phyloP scores from a whole-genome alignment of 169 alveolate species.

The Eimeria nieschulzi region DNA sequence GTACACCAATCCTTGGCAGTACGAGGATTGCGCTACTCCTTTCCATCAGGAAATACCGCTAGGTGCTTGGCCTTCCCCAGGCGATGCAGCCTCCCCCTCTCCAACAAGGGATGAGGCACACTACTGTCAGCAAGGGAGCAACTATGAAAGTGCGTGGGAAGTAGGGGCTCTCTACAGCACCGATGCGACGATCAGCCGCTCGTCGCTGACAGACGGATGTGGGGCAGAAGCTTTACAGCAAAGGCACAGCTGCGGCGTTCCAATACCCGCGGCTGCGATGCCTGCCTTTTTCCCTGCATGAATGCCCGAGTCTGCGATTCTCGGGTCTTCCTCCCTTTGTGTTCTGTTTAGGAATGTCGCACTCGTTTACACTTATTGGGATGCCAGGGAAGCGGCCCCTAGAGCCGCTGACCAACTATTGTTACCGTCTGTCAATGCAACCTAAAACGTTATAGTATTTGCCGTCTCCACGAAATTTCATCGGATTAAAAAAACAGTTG shows the following conservation, averaged over 20 bases:
- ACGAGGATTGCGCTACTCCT: conserved; percentile 23
- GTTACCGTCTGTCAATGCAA: too few species aligned
- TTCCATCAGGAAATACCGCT: conserved; percentile 37
- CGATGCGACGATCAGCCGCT: background rate
- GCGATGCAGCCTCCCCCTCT: background rate
- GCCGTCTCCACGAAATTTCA: too few species aligned
- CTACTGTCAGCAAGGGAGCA: background rate
- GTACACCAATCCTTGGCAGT: background rate
- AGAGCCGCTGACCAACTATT: too few species aligned
- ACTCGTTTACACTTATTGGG: too few species aligned
- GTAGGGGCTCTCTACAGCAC: background rate
- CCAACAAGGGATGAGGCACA: background rate
- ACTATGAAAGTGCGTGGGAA: background rate
- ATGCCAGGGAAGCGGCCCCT: too few species aligned
- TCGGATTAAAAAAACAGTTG: too few species aligned
- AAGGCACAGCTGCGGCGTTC: background rate
- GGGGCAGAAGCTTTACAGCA: background rate
- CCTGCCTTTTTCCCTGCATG: conserved; percentile 25
- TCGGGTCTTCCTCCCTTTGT: too few species aligned
- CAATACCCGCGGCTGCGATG: conserved; percentile 37
- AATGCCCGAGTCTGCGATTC: too few species aligned
- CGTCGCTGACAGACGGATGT: background rate
- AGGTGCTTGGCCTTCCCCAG: conserved; percentile 42
- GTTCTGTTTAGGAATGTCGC: too few species aligned
- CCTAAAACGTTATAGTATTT: too few species aligned